Evolutionary conservation across 2,329 filamentous ascomycete genomes (phyloP), one percentile per base, ranked within the genome.

Genomic region (Cladosporium halotolerans): DNA sequence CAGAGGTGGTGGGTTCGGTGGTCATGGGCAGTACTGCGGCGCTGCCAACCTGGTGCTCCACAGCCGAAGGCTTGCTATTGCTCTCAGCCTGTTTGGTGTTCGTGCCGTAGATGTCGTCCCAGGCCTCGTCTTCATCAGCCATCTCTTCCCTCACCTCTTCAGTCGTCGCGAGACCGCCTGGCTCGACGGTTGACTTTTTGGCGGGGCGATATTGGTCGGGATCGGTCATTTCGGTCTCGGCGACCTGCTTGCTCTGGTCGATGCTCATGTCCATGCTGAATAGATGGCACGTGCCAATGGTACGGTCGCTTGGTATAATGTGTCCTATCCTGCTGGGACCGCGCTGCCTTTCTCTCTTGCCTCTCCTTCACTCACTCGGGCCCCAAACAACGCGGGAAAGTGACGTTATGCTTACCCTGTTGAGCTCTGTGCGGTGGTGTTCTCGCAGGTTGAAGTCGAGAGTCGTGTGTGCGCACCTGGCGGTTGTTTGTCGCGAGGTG

Each of bases 51-150:
- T 51, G 40, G 4, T 51, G 39, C 47, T 46, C 51, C 13, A 48
- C 39, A 4, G 39, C 54, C 16, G 51, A 47, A n/a, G 52, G 32
- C 13, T 41, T 44, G 18, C 13, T 44, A 23, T 54, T 10, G 33
- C 31, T 11, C 11, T 49, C 46, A n/a, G 54, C 53, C 9, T 44
- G 14, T 11, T 46, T 10, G 6, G 48, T 40, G 9, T 51, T 28
- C 14, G 32, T 55, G 23, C 56, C 62, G 51, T 68, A 67, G 42
- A 69, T 58, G 49, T 69, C 66, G 50, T 66, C 62, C 62, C 62
- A 64, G 31, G 63, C 66, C 42, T 65, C 63, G 40, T 63, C 63
- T 39, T 65, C 47, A 18, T 52, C 63, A 19, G 59, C 56, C 52
- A 64, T 62, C 45, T 67, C 64, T 42, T 66, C 55, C 44, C 59